phyloP scores from a whole-genome alignment of 164 flowering plant genomes.

The Piper longum region DNA sequence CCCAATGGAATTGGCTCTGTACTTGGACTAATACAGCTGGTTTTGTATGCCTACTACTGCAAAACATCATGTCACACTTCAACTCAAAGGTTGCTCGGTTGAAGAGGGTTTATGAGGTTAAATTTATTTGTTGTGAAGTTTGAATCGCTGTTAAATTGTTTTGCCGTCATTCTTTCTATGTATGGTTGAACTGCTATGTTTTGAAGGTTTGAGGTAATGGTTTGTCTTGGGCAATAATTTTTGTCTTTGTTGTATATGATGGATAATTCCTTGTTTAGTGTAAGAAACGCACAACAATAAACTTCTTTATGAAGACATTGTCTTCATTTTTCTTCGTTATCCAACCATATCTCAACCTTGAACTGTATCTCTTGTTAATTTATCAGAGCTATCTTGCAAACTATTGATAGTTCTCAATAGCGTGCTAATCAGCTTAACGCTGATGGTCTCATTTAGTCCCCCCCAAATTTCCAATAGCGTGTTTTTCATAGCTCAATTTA shows the following conservation, averaged over 20 bases:
- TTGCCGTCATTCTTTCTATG: background rate
- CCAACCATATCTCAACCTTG: too few species aligned
- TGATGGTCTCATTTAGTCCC: too few species aligned
- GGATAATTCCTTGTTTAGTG: too few species aligned
- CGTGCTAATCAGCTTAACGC: too few species aligned
- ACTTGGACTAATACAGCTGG: constrained; percentile 53
- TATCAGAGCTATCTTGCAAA: too few species aligned
- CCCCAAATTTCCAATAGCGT: too few species aligned
- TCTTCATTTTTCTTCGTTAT: too few species aligned
- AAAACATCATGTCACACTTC: constrained; percentile 21
- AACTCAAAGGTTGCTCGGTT: constrained; percentile 43
- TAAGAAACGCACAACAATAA: too few species aligned
- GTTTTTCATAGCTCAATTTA: too few species aligned
- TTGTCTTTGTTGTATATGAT: background rate
- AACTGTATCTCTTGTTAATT: too few species aligned
- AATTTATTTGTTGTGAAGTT: constrained; percentile 11
- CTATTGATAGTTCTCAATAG: too few species aligned
- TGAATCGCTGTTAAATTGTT: background rate
- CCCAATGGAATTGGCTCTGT: constrained; percentile 85
- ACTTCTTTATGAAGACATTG: too few species aligned
- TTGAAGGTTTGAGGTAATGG: background rate
- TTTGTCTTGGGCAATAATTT: background rate
- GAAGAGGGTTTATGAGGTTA: constrained; percentile 3
- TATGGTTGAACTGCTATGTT: background rate
- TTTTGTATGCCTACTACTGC: constrained; percentile 42